A percentile compares a stretch with the other conserved stretches of the same genome.
These are phyloP conservation scores for Penicillium sp. DNA, from an alignment of 2,329 filamentous ascomycete genomes.

Conservation along the genomic window DNA sequence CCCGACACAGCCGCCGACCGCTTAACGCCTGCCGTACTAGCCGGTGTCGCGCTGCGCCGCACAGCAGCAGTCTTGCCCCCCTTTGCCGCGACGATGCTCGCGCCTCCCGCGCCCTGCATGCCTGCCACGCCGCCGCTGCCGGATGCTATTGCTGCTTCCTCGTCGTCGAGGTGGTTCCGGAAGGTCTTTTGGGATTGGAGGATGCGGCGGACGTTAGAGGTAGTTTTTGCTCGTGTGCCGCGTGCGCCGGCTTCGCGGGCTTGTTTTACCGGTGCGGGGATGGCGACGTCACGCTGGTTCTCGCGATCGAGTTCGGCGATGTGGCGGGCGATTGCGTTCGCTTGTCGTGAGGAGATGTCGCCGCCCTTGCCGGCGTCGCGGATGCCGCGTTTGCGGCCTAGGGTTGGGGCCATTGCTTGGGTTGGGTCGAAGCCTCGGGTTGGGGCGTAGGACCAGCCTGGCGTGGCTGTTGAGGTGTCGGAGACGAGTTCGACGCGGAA, in stretches of 20 bases:
- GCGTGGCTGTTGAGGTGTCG: slow-evolving; percentile 65
- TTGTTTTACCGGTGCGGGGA: slow-evolving; percentile 63
- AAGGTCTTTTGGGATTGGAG: slow-evolving; percentile 51
- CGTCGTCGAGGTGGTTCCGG: slow-evolving; percentile 51
- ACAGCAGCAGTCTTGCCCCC: slow-evolving; percentile 12
- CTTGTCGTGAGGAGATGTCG: slow-evolving; percentile 76
- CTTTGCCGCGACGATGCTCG: slow-evolving; percentile 6
- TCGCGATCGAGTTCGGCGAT: slow-evolving; percentile 81
- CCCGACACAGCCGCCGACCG: slow-evolving; percentile 11
- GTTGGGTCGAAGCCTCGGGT: slow-evolving; percentile 64
- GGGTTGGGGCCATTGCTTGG: slow-evolving; percentile 53
- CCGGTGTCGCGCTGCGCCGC: slow-evolving; percentile 31
- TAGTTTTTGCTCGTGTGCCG: slow-evolving; percentile 43
- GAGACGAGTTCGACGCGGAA: slow-evolving; percentile 80
- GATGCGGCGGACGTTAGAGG: slow-evolving; percentile 48
- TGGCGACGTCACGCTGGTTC: slow-evolving; percentile 68
- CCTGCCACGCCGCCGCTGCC: slow-evolving; percentile 10
- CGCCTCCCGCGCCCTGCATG: not conserved
- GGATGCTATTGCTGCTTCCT: slow-evolving; percentile 42
- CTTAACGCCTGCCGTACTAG: slow-evolving; percentile 21
- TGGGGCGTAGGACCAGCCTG: slow-evolving; percentile 90
- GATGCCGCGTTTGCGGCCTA: slow-evolving; percentile 67
- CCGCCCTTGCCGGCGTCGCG: slow-evolving; percentile 56
- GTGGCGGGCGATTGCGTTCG: slow-evolving; percentile 76
- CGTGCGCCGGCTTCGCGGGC: slow-evolving; percentile 37